Evolutionary conservation across 805 yeast genomes (phyloP).

Genomic region (Cyberlindnera saturnus): DNA sequence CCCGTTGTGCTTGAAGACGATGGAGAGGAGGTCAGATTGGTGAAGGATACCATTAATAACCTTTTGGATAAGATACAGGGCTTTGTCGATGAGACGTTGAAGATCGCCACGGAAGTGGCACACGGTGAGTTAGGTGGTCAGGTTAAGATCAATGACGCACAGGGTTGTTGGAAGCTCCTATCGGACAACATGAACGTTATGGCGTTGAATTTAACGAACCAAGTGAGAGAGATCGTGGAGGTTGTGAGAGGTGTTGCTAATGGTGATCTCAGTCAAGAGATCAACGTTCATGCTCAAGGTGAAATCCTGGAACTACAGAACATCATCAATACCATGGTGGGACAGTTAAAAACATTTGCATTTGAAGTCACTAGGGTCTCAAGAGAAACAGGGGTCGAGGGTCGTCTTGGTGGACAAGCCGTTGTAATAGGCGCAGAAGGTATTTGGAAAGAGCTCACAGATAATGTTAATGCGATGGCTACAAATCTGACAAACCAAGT

Average conservation of each 20-base stretch:
- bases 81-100: slow-evolving; percentile 61
- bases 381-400: slow-evolving; percentile 87
- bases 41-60: slow-evolving; percentile 71
- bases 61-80: slow-evolving; percentile 81
- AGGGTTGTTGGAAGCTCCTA: slow-evolving; percentile 83
- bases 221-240: slow-evolving; percentile 84
- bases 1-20: slow-evolving; percentile 53
- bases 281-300: slow-evolving; percentile 88
- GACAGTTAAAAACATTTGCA: slow-evolving; percentile 79
- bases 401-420: slow-evolving; percentile 86
- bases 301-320: slow-evolving; percentile 80
- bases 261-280: slow-evolving; percentile 78
- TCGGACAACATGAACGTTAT: slow-evolving; percentile 86
- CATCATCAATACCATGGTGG: slow-evolving; percentile 89
- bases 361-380: slow-evolving; percentile 86
- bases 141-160: slow-evolving; percentile 71
- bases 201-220: slow-evolving; percentile 84
- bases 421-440: slow-evolving; percentile 88
- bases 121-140: slow-evolving; percentile 88
- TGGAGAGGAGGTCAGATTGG: slow-evolving; percentile 74
- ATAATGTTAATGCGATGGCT: slow-evolving; percentile 90
- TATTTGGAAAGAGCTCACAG: slow-evolving; percentile 83
- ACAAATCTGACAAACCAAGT: slow-evolving; percentile 86
- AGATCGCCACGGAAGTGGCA: slow-evolving; percentile 86
- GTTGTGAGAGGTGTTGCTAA: slow-evolving; percentile 85